phyloP scores from a whole-genome alignment of 768 basidiomycete species.

The Termitomyces sp. region DNA sequence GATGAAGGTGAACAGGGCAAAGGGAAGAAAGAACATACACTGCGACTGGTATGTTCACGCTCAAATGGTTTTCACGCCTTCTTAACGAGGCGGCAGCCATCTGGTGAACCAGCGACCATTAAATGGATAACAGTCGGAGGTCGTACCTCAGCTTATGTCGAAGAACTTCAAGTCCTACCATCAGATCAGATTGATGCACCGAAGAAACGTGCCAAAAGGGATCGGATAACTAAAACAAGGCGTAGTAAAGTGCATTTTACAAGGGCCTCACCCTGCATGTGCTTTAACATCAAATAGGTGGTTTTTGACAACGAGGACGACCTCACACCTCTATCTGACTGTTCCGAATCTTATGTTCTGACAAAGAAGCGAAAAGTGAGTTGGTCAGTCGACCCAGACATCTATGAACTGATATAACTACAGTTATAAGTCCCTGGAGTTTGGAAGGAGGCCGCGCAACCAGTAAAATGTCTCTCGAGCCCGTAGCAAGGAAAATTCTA shows the following conservation, averaged over 20 bases:
- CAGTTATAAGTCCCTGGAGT: not conserved
- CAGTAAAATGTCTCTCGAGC: not conserved
- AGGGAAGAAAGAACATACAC: conserved; percentile 41
- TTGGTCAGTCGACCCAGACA: not conserved
- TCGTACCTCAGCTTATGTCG: conserved; percentile 68
- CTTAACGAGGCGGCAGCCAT: conserved; percentile 37
- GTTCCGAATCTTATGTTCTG: not conserved
- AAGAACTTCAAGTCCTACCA: conserved; percentile 47
- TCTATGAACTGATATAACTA: not conserved
- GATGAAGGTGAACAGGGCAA: conserved; percentile 35
- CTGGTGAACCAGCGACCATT: conserved; percentile 65
- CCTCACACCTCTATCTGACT: conserved; percentile 16
- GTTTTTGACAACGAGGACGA: conserved; percentile 15
- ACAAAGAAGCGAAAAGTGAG: not conserved
- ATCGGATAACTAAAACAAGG: not conserved
- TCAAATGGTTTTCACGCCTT: not conserved
- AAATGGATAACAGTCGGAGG: conserved; percentile 74
- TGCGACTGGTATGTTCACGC: conserved; percentile 39
- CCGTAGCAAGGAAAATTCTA: not conserved
- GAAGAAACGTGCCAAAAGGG: conserved; percentile 6
- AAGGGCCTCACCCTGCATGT: not conserved
- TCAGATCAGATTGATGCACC: not conserved
- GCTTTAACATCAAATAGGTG: not conserved
- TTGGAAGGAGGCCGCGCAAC: too few relatives aligned
- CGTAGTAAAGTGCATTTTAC: not conserved